Evolutionary conservation across 2,329 filamentous ascomycete genomes (phyloP).

Genomic region (Aspergillus ustus): DNA sequence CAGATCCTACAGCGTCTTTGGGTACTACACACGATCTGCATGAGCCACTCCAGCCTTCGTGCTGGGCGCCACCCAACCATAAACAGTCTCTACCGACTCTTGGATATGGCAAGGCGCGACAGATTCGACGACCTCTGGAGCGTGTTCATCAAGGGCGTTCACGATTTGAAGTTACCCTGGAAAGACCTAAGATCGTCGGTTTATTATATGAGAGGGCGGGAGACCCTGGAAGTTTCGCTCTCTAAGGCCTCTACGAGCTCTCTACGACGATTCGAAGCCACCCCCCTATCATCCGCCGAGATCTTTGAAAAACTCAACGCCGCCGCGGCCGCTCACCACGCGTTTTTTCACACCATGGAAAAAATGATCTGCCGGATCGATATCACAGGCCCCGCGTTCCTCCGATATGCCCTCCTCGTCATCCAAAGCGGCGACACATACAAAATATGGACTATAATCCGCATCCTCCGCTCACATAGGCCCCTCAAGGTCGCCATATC

Average conservation of each 20-base stretch:
- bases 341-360: slow-evolving; percentile 36
- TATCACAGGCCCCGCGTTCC: slow-evolving; percentile 38
- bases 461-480: slow-evolving; percentile 41
- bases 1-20: slow-evolving; percentile 40
- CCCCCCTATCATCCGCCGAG: slow-evolving; percentile 31
- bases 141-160: slow-evolving; percentile 34
- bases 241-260: slow-evolving; percentile 28
- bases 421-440: slow-evolving; percentile 36
- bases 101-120: slow-evolving; percentile 26
- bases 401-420: slow-evolving; percentile 35
- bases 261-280: slow-evolving; percentile 34
- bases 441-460: slow-evolving; percentile 35
- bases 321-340: slow-evolving; percentile 31
- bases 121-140: slow-evolving; percentile 30
- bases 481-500: slow-evolving; percentile 45
- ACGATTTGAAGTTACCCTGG: slow-evolving; percentile 35
- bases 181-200: slow-evolving; percentile 35
- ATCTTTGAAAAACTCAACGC: slow-evolving; percentile 32
- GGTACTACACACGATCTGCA: slow-evolving; percentile 34
- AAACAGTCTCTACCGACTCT: slow-evolving; percentile 33
- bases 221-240: neutral
- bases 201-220: slow-evolving; percentile 32
- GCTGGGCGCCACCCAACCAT: slow-evolving; percentile 27
- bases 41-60: slow-evolving; percentile 26
- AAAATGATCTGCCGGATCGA: slow-evolving; percentile 38